Evolutionary conservation across 306 rosid species (phyloP).

Genomic region (Datisca glomerata): DNA sequence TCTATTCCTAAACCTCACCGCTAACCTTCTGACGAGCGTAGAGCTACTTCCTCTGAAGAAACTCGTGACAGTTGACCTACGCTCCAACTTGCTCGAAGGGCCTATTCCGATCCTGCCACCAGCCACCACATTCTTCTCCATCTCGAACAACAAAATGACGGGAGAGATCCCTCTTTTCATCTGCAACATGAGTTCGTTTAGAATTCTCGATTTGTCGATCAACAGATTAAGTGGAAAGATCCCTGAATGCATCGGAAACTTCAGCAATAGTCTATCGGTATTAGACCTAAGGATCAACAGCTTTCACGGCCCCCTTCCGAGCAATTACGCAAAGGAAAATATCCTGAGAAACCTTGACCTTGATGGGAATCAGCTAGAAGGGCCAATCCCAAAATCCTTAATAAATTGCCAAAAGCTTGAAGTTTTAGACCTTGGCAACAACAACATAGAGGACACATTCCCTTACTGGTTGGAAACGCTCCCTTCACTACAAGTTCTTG

Average conservation of each 20-base stretch:
- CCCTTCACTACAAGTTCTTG: slow-evolving; percentile 16
- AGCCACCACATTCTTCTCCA: background rate
- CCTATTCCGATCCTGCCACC: background rate
- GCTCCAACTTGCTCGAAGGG: slow-evolving; percentile 21
- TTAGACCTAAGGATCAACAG: slow-evolving; percentile 22
- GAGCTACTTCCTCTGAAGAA: slow-evolving; percentile 5
- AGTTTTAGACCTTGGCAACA: slow-evolving; percentile 30
- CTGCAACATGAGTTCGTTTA: background rate
- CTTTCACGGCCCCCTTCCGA: slow-evolving; percentile 17
- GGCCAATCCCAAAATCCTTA: slow-evolving; percentile 19
- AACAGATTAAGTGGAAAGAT: slow-evolving; percentile 10
- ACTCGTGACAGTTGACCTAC: rapidly evolving
- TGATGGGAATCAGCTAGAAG: slow-evolving; percentile 19
- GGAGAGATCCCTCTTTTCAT: slow-evolving; percentile 13
- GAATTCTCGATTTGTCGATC: background rate
- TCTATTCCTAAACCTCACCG: background rate
- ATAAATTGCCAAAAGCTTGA: background rate
- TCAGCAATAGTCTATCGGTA: background rate
- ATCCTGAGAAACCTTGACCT: slow-evolving; percentile 8
- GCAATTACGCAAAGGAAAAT: background rate
- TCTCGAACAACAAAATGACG: slow-evolving; percentile 15
- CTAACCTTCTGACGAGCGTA: slow-evolving; percentile 5
- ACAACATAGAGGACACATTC: slow-evolving; percentile 17
- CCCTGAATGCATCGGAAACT: slow-evolving; percentile 16
- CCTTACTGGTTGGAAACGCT: slow-evolving; percentile 25